Percentiles rank a stretch among this genome's conserved stretches.
phyloP scores from a whole-genome alignment of 768 basidiomycete species.

The Naganishia vaughanmartiniae region DNA sequence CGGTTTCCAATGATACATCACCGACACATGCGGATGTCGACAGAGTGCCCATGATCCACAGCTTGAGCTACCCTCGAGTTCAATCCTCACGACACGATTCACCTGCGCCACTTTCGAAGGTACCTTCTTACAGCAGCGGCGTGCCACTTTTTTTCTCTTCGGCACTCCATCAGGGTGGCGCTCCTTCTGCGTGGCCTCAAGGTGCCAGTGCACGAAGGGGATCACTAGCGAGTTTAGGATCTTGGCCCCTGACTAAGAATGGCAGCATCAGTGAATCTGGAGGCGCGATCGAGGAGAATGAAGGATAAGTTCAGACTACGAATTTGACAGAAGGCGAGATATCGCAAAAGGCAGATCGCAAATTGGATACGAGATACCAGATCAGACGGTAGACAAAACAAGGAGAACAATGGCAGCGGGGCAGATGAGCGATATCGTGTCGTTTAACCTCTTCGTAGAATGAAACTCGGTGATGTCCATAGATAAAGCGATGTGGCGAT shows the following conservation, averaged over 20 bases:
- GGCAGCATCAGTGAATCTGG: not conserved
- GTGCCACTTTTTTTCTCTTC: not conserved
- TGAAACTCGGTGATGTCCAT: too few species aligned
- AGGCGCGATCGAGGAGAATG: not conserved
- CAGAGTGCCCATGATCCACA: constrained; percentile 13
- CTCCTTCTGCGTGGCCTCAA: not conserved
- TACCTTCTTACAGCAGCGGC: not conserved
- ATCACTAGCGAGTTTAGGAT: not conserved
- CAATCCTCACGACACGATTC: not conserved
- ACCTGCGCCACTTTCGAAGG: not conserved
- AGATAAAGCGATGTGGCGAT: too few species aligned
- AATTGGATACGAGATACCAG: not conserved
- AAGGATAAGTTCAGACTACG: not conserved
- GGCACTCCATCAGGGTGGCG: not conserved
- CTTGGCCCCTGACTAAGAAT: not conserved
- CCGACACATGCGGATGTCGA: not conserved
- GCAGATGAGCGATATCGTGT: not conserved
- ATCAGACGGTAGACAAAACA: not conserved
- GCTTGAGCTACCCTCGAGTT: not conserved
- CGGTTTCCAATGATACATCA: not conserved
- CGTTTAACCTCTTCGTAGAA: not conserved
- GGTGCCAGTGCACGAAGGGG: not conserved
- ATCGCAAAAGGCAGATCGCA: not conserved
- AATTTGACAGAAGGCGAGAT: not conserved
- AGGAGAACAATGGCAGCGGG: not conserved